A percentile compares a stretch with the other conserved stretches of the same genome.
Evolutionary conservation across 345 rosid species (phyloP).

Genomic region (Zanthoxylum bungeanum): DNA sequence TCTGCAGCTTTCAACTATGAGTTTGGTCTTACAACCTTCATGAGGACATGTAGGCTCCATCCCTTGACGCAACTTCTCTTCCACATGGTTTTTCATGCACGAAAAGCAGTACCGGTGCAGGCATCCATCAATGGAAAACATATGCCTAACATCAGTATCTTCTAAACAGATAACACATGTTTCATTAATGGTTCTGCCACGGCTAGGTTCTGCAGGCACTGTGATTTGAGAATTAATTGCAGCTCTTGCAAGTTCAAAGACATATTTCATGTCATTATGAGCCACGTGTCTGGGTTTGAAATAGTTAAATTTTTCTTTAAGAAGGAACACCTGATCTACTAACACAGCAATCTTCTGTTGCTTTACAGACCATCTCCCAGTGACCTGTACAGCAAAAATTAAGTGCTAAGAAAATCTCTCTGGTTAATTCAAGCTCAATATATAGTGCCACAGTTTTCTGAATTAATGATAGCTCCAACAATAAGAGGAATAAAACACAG

Average conservation of each 20-base stretch:
- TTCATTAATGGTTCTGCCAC: conserved; percentile 46
- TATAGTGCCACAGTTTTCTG: neutral
- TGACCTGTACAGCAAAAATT: conserved; percentile 38
- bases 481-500: neutral
- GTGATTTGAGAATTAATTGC: conserved; percentile 65
- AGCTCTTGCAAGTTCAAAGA: conserved; percentile 66
- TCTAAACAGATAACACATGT: conserved; percentile 73
- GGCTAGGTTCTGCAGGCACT: conserved; percentile 41
- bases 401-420: neutral
- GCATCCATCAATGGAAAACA: conserved; percentile 70
- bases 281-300: conserved; percentile 39
- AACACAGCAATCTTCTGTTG: conserved; percentile 40
- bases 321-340: conserved; percentile 43
- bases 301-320: conserved; percentile 37
- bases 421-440: neutral
- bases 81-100: conserved; percentile 84
- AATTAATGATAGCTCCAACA: neutral
- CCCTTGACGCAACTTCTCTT: conserved; percentile 66
- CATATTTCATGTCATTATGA: conserved; percentile 45
- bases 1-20: conserved; percentile 47
- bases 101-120: conserved; percentile 70
- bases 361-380: conserved; percentile 35
- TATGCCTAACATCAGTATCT: conserved; percentile 44
- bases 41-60: conserved; percentile 65
- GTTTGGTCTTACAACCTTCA: conserved; percentile 59